Base-by-base conservation (phyloP, 768 basidiomycete genomes). In the Tulasnella calospora region DNA sequence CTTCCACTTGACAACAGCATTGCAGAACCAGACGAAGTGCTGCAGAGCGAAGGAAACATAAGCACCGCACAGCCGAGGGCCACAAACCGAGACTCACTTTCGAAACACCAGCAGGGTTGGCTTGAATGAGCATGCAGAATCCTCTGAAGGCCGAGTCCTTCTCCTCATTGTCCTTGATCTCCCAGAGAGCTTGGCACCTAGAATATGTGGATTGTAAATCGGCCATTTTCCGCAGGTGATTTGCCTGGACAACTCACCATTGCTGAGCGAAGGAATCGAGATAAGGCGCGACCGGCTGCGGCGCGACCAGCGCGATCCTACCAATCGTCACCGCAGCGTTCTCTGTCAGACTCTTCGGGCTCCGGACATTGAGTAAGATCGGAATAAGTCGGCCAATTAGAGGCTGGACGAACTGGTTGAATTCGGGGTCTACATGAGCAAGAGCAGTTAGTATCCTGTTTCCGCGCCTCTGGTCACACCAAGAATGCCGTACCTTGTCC, bases 261-360 rank as follows among this genome's bases (percentile, higher is more conserved):
- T 93, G 91, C 84, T 94, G 93, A 6, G 95, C 96, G 84, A 99
- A 99, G 81, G 93, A 92, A 0, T 90, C 88, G 38, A 98, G 86
- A 82, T 96, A 91, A 33, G 96, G 95, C 15, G 97, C 95, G 71
- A 99, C 95, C 30, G 94, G 84, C 27, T 86, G 84, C 0, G 98
- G 98, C 83, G 95, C 96, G 87, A 96, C 95, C 79, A 99, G 87
- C 8, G 97, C 96, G 78, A 99, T 92, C 36, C 98, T 90, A 30
- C 98, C 98, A 82, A 99, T 98, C 23, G 96, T 98, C 7, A 99
- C 98, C 0, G 98, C 98, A 19, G 98, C 96, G 83, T 99, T 99
- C 88, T 99, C 98, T 81, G 95, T 94, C 71, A 99, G 86, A 81
- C 94, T 96, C 77, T 97, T 91, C 3, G 96, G 96, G 36, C 95